phyloP scores from a whole-genome alignment of 75 land plant species.

The Pinus tabuliformis region DNA sequence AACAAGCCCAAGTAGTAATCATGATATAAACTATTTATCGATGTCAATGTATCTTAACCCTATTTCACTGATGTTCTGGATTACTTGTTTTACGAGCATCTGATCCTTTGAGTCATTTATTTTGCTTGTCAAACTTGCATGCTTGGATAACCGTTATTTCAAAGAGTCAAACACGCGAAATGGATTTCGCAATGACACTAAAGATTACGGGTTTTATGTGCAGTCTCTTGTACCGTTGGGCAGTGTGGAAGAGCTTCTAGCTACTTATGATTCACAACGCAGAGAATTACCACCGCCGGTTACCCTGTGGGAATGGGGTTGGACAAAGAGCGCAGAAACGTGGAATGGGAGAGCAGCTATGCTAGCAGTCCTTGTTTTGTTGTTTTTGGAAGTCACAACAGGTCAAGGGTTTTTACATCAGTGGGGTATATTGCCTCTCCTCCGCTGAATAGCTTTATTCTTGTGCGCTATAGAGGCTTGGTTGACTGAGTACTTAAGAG shows the following conservation, averaged over 20 bases:
- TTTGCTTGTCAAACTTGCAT: background rate
- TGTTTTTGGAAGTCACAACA: conserved; percentile 85
- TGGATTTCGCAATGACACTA: background rate
- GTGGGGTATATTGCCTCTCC: conserved; percentile 82
- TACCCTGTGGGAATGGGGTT: conserved; percentile 99
- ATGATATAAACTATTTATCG: too few species aligned
- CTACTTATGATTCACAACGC: conserved; percentile 94
- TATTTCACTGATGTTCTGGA: too few species aligned
- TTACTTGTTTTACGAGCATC: background rate
- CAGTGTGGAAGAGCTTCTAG: conserved; percentile 95
- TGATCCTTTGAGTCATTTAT: background rate
- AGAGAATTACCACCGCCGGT: conserved; percentile 97
- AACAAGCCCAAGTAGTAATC: too few species aligned
- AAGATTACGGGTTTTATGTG: conserved; percentile 5
- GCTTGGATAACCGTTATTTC: background rate
- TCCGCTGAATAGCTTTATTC: conserved; percentile 16
- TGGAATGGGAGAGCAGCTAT: conserved; percentile 99
- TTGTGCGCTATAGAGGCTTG: too few species aligned
- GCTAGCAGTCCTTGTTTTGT: conserved; percentile 84
- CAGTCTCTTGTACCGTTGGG: conserved; percentile 98
- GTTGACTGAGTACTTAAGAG: too few species aligned
- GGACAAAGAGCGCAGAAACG: conserved; percentile 99
- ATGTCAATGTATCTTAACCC: too few species aligned
- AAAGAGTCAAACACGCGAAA: background rate
- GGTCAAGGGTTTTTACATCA: conserved; percentile 96